A percentile compares a stretch with the other conserved stretches of the same genome.
Conservation (phyloP, 352 stramenopile genomes). For the Sclerospora graminicola region DNA sequence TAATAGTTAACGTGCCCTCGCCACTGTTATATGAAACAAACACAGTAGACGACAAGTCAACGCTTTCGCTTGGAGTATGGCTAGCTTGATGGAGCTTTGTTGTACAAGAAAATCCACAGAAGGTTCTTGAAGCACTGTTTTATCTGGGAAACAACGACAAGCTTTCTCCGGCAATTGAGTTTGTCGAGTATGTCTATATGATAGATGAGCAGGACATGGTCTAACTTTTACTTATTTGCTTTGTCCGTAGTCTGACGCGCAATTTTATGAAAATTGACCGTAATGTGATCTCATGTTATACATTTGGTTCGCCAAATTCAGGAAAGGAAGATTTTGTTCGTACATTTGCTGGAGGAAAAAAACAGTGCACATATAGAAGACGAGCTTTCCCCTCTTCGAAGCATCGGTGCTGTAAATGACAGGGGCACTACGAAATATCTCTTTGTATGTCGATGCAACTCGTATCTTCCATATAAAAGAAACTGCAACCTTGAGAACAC, state of each 20-base stretch:
- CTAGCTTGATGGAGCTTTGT: constrained; percentile 62
- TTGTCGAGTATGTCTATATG: constrained; percentile 35
- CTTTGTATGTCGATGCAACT: constrained; percentile 15
- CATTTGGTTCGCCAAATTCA: no score
- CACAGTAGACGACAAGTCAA: constrained; percentile 37
- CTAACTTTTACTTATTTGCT: constrained; percentile 1
- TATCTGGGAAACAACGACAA: constrained; percentile 78
- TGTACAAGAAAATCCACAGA: constrained; percentile 67
- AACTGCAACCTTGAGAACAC: not conserved
- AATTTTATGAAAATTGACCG: constrained; percentile 50
- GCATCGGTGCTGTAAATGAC: no score
- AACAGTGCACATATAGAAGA: no score
- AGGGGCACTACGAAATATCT: no score
- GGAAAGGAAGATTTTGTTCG: no score
- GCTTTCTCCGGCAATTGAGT: constrained; percentile 44
- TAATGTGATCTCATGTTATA: constrained; percentile 62
- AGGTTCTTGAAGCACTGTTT: constrained; percentile 68
- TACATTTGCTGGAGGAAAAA: no score
- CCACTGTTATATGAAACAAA: constrained; percentile 47
- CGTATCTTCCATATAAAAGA: not conserved
- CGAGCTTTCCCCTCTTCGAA: no score
- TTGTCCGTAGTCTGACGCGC: constrained; percentile 34
- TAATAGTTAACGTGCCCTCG: constrained; percentile 40
- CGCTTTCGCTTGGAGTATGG: no score
- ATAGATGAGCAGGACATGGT: no score